These are phyloP conservation scores for Marasmius sp. DNA, from an alignment of 1,284 basidiomycete genomes.

Conservation along the genomic window DNA sequence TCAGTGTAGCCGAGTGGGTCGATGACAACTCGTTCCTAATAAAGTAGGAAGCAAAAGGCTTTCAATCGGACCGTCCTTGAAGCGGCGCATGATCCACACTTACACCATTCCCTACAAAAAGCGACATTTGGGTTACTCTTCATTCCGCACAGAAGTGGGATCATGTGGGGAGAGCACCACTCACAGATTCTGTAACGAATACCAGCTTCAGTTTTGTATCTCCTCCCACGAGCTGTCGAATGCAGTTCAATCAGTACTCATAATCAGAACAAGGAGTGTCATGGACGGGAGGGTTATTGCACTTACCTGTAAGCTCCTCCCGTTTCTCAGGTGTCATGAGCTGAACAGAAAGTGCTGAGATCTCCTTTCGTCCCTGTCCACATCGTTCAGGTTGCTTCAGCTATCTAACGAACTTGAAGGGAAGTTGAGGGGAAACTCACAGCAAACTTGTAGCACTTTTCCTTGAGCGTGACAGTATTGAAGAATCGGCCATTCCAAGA, in stretches of 20 bases:
- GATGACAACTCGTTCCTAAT: background rate
- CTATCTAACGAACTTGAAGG: no score
- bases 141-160: background rate
- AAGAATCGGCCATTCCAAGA: background rate
- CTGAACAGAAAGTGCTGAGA: background rate
- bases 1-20: background rate
- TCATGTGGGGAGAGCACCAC: background rate
- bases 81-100: background rate
- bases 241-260: no score
- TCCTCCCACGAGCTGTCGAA: background rate
- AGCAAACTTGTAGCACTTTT: background rate
- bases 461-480: background rate
- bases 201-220: background rate
- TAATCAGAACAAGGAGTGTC: background rate
- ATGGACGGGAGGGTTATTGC: no score
- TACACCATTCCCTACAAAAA: background rate
- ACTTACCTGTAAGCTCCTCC: background rate
- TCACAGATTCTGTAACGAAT: background rate
- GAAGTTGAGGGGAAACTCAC: background rate
- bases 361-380: background rate
- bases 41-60: background rate
- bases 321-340: background rate
- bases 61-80: background rate
- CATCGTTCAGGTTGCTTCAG: background rate
- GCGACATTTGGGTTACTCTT: background rate